Percentiles rank a stretch among this genome's conserved stretches.
Evolutionary conservation across 805 yeast species (phyloP).

Genomic region (Metschnikowia lunata): DNA sequence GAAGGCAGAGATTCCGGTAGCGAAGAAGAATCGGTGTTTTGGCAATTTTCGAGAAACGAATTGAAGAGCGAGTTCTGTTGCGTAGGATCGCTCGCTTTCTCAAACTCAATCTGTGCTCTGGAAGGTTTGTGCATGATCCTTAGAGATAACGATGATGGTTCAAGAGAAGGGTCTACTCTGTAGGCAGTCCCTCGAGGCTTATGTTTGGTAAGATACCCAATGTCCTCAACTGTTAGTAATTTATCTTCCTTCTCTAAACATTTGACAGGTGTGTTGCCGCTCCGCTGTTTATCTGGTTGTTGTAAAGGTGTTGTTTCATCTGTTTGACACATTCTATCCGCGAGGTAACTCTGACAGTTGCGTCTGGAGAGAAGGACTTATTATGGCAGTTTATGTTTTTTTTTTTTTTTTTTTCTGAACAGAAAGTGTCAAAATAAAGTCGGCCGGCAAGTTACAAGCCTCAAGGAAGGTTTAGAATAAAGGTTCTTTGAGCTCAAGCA

Average conservation of each 20-base stretch:
- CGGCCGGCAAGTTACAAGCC: too few relatives aligned
- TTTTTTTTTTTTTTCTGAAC: too few relatives aligned
- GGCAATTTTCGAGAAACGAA: conserved; percentile 5
- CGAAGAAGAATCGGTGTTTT: neutral
- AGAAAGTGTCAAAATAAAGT: too few relatives aligned
- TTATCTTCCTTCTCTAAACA: neutral
- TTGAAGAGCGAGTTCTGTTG: conserved; percentile 25
- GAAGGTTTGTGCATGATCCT: conserved; percentile 38
- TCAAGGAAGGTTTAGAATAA: too few relatives aligned
- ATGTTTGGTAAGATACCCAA: neutral
- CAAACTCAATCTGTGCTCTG: conserved; percentile 28
- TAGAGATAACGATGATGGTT: conserved; percentile 26
- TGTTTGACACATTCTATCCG: neutral
- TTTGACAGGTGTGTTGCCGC: neutral
- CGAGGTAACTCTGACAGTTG: too few relatives aligned
- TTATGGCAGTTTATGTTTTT: too few relatives aligned
- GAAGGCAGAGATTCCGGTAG: neutral
- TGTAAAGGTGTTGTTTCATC: neutral
- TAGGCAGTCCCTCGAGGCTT: too few relatives aligned
- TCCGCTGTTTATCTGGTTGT: neutral
- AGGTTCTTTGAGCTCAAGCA: too few relatives aligned
- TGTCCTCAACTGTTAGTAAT: neutral
- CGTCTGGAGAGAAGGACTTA: too few relatives aligned
- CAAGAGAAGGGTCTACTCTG: neutral
- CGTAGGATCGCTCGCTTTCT: conserved; percentile 27